Conservation (phyloP, 495 filamentous ascomycete species). For the Cladorrhinum samala region DNA sequence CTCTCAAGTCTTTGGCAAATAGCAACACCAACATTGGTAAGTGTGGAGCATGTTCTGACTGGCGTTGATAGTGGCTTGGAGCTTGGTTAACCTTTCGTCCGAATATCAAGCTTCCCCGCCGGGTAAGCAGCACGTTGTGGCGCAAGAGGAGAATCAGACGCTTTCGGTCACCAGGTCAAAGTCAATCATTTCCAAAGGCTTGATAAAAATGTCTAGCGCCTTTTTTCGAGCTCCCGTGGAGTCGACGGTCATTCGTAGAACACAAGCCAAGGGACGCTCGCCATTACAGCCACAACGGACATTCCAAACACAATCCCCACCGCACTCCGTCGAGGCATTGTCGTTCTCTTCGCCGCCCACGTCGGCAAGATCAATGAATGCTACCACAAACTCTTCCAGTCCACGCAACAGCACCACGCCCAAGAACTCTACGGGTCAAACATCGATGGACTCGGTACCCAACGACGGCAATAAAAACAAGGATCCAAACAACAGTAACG, state of each 20-base stretch:
- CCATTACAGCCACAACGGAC: conserved; percentile 17
- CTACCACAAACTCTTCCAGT: conserved; percentile 4
- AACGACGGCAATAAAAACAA: conserved; percentile 4
- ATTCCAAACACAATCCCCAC: conserved; percentile 7
- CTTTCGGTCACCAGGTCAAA: conserved; percentile 12
- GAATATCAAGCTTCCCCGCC: too few relatives aligned
- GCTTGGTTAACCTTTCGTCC: conserved; percentile 12
- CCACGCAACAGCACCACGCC: conserved; percentile 9
- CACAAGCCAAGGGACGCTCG: conserved; percentile 31
- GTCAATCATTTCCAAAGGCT: conserved; percentile 19
- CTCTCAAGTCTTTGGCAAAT: conserved; percentile 33
- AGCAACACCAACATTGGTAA: conserved; percentile 42
- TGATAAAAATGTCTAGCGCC: conserved; percentile 38
- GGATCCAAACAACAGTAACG: neutral
- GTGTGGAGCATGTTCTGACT: conserved; percentile 5
- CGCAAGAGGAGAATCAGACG: too few relatives aligned
- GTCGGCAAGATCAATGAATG: neutral
- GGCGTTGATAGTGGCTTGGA: conserved; percentile 3
- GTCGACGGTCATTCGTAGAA: conserved; percentile 42
- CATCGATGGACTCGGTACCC: conserved; percentile 36
- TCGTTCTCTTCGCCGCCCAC: neutral
- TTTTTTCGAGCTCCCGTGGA: conserved; percentile 37
- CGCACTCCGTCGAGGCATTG: neutral
- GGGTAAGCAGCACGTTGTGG: too few relatives aligned
- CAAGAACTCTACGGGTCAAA: conserved; percentile 31